A percentile compares a stretch with the other conserved stretches of the same genome.
Conservation (phyloP, 2,329 filamentous ascomycete genomes). For the Metarhizium guizhouense region DNA sequence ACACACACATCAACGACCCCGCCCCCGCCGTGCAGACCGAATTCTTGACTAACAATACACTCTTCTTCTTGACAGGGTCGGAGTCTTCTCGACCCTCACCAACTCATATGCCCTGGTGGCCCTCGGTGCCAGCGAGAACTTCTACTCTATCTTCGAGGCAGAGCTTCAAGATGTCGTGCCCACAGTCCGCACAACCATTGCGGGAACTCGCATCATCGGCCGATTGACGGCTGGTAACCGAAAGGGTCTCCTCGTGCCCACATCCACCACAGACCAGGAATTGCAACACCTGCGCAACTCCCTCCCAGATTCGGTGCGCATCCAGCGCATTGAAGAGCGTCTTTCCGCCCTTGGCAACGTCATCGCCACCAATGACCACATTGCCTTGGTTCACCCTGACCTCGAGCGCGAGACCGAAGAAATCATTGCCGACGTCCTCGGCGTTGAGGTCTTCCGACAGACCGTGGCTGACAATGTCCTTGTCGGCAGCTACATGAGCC, state of each 20-base stretch:
- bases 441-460: constrained; percentile 85
- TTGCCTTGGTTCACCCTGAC: constrained; percentile 92
- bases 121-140: constrained; percentile 94
- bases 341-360: constrained; percentile 94
- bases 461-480: constrained; percentile 96
- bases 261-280: constrained; percentile 94
- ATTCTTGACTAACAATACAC: constrained; percentile 5
- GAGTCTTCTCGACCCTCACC: constrained; percentile 92
- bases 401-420: constrained; percentile 97
- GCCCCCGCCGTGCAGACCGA: constrained; percentile 14
- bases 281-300: constrained; percentile 94
- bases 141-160: constrained; percentile 97
- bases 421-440: constrained; percentile 90
- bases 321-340: constrained; percentile 95
- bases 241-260: constrained; percentile 92
- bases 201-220: constrained; percentile 91
- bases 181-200: constrained; percentile 93
- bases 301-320: constrained; percentile 83
- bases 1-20: constrained; percentile 9
- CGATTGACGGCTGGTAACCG: constrained; percentile 93
- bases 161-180: constrained; percentile 96
- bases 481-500: constrained; percentile 90
- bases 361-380: constrained; percentile 93
- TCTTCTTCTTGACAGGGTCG: constrained; percentile 55
- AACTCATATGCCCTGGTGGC: constrained; percentile 95